Evolutionary conservation across 2,329 filamentous ascomycete species (phyloP), one percentile per base, ranked within the genome.

Genomic region (Cryphonectria parasitica): DNA sequence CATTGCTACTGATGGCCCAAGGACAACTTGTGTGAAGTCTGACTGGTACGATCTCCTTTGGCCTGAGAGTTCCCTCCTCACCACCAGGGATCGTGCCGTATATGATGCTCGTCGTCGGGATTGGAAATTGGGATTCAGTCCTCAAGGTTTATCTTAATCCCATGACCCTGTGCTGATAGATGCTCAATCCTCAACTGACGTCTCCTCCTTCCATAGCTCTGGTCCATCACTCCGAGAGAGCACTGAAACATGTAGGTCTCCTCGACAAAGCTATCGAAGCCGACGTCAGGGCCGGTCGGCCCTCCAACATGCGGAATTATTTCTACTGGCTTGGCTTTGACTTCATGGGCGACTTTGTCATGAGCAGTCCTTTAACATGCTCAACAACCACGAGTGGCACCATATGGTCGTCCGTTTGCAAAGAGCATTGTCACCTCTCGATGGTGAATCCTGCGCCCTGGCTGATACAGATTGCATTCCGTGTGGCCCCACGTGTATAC

Each of bases 281-380:
- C 34, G 69, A 75, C 65, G 69, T 69, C 61, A 70, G 72, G 64
- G 56, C 54, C 8, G 62, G 69, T 34, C 54, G 68, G 28, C 28
- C 71, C 15, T 74, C 72, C 0, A 71, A 75, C 43, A 65, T 76
- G 28, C 72, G 74, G 17, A 69, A 75, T 43, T 68, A 74, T 1
- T 73, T 78, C 31, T 76, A 75, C 67, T 79, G 77, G 77, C 77
- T 80, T 25, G 73, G 72, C 1, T 78, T 78, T 17, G 77, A 81
- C 45, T 74, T 80, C 52, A 82, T 83, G 76, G 79, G 80, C 2
- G 78, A 81, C 39, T 73, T 82, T 19, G 74, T 77, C 4, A 79
- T 82, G 66, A 77, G 78, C 77, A 78, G 69, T 77, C 78, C 0
- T 82, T 82, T 68, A 74, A 76, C 34, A 80, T 81, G 78, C 72